Percentiles rank a stretch among this genome's conserved stretches.
These are phyloP conservation scores for Aureobasidium melanogenum DNA, from an alignment of 2,329 filamentous ascomycete genomes.

Conservation along the genomic window DNA sequence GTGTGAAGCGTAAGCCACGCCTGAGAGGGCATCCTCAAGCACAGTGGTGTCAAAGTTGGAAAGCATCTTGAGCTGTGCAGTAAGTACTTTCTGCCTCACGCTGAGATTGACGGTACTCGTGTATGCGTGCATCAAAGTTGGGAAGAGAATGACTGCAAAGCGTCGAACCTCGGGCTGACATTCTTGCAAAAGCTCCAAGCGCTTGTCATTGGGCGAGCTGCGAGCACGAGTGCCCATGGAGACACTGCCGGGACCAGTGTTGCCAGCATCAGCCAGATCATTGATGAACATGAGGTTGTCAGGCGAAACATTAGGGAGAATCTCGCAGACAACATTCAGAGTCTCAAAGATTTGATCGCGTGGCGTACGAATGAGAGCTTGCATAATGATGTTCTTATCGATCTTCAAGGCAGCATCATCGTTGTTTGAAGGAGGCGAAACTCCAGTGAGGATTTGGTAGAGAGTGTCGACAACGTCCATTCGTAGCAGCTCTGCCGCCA, in stretches of 20 bases:
- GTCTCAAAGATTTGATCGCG: slow-evolving; percentile 96
- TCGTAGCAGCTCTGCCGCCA: slow-evolving; percentile 86
- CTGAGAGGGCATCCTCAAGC: slow-evolving; percentile 72
- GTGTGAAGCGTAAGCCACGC: slow-evolving; percentile 92
- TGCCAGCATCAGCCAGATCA: slow-evolving; percentile 40
- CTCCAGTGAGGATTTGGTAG: slow-evolving; percentile 93
- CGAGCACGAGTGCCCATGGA: slow-evolving; percentile 36
- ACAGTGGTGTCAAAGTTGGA: slow-evolving; percentile 85
- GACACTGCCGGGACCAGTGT: slow-evolving; percentile 37
- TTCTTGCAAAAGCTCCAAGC: slow-evolving; percentile 69
- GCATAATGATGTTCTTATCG: slow-evolving; percentile 97
- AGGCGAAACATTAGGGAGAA: slow-evolving; percentile 66
- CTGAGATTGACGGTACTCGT: slow-evolving; percentile 94
- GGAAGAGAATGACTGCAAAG: slow-evolving; percentile 87
- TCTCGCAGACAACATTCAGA: slow-evolving; percentile 91
- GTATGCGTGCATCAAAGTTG: slow-evolving; percentile 91
- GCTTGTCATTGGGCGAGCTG: slow-evolving; percentile 64
- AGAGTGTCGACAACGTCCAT: slow-evolving; percentile 96
- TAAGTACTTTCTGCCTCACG: slow-evolving; percentile 89
- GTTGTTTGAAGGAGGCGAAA: slow-evolving; percentile 74
- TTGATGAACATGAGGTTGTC: slow-evolving; percentile 45
- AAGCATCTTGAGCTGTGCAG: slow-evolving; percentile 95
- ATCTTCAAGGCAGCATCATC: slow-evolving; percentile 77
- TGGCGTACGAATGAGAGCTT: slow-evolving; percentile 89
- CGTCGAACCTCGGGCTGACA: slow-evolving; percentile 82